Percentiles rank a stretch among this genome's conserved stretches.
These are phyloP conservation scores for Albugo laibachii DNA, from an alignment of 352 stramenopile genomes.

Conservation along the genomic window DNA sequence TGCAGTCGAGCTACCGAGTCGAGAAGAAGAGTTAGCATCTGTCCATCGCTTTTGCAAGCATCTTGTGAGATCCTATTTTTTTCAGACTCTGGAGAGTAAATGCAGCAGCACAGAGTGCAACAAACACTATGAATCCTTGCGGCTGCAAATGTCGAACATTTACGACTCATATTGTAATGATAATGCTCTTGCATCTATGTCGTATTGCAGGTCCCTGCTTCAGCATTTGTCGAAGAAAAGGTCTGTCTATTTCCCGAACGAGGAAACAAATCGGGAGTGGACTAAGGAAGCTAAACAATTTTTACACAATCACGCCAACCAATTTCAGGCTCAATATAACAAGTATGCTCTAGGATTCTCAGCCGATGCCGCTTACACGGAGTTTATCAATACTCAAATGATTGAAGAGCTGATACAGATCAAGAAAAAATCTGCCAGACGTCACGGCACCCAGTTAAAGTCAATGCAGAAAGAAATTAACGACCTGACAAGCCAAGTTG, in stretches of 20 bases:
- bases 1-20: conserved; percentile 13
- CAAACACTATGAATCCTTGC: conserved; percentile 51
- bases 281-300: conserved; percentile 42
- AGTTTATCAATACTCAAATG: conserved; percentile 62
- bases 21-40: conserved; percentile 24
- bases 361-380: conserved; percentile 60
- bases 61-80: conserved; percentile 28
- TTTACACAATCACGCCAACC: conserved; percentile 24
- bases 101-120: conserved; percentile 29
- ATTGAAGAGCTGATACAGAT: conserved; percentile 53
- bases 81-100: conserved; percentile 5
- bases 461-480: conserved; percentile 67
- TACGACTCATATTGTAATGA: conserved; percentile 44
- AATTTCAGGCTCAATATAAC: conserved; percentile 40
- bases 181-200: conserved; percentile 66
- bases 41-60: conserved; percentile 53
- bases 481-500: conserved; percentile 62
- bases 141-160: conserved; percentile 15
- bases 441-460: conserved; percentile 56
- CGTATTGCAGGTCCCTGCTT: conserved; percentile 55
- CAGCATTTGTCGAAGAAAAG: conserved; percentile 9
- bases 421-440: conserved; percentile 46
- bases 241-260: neutral
- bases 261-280: conserved; percentile 11
- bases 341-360: conserved; percentile 39